Evolutionary conservation across 192 early-diverging fungal species (phyloP).

Genomic region (Backusella psychrophila): DNA sequence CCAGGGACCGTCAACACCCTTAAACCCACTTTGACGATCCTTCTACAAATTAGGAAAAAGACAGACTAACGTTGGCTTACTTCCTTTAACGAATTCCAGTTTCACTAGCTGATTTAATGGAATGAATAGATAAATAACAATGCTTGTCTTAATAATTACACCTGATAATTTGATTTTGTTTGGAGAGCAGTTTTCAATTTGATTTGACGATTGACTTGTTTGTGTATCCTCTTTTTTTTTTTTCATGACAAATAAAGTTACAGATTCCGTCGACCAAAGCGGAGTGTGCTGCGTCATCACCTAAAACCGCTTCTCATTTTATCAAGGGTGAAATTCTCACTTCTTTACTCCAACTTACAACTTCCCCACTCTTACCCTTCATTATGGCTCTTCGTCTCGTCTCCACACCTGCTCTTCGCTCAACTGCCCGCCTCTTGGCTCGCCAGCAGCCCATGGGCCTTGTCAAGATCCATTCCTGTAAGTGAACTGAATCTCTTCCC

Average conservation of each 20-base stretch:
- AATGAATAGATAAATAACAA: background rate
- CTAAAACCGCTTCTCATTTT: background rate
- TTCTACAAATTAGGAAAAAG: background rate
- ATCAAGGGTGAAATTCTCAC: slow-evolving; percentile 4
- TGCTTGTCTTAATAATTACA: background rate
- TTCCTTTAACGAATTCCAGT: background rate
- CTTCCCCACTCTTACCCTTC: slow-evolving; percentile 2
- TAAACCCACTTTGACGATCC: background rate
- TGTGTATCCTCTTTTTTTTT: background rate
- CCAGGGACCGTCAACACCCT: background rate
- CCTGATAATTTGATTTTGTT: background rate
- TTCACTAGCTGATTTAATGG: background rate
- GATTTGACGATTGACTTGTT: background rate
- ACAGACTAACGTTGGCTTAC: background rate
- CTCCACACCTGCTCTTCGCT: slow-evolving; percentile 25
- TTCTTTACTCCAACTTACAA: slow-evolving; percentile 1
- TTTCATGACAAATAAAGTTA: background rate
- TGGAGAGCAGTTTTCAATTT: background rate
- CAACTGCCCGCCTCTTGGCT: slow-evolving; percentile 12
- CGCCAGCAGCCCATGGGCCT: slow-evolving; percentile 34
- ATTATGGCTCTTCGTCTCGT: slow-evolving; percentile 31
- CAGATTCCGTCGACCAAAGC: background rate
- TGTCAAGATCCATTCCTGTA: slow-evolving; percentile 35
- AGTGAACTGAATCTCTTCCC: background rate
- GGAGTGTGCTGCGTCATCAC: slow-evolving; percentile 3